Conservation (phyloP, 441 rosid species). For the Gossypium davidsonii region DNA sequence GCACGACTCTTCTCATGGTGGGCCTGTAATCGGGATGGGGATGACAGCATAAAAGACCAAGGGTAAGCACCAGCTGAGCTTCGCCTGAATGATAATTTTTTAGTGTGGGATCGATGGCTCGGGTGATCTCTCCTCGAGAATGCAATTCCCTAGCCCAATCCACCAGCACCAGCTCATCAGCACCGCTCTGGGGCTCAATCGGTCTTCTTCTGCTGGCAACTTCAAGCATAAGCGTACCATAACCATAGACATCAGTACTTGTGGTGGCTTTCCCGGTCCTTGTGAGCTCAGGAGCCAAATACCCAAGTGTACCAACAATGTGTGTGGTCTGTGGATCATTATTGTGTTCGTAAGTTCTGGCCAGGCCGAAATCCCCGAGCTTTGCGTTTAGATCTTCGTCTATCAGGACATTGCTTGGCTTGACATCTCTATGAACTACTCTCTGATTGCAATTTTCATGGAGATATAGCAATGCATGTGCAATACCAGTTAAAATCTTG, state of each 20-base stretch:
- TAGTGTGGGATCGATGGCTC: conserved; percentile 17
- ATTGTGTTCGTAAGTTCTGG: conserved; percentile 31
- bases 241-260: conserved; percentile 37
- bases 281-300: conserved; percentile 36
- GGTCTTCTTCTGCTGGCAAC: conserved; percentile 39
- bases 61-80: conserved; percentile 28
- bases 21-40: conserved; percentile 30
- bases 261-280: conserved; percentile 38
- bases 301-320: conserved; percentile 40
- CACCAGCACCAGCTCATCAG: conserved; percentile 20
- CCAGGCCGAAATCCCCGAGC: conserved; percentile 39
- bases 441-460: conserved; percentile 41
- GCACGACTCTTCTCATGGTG: conserved; percentile 20
- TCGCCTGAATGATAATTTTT: conserved; percentile 16
- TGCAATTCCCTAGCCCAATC: conserved; percentile 32
- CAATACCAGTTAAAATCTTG: conserved; percentile 34
- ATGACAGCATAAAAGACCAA: conserved; percentile 31
- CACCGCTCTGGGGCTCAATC: conserved; percentile 17
- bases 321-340: conserved; percentile 27
- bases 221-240: conserved; percentile 37
- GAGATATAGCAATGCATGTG: conserved; percentile 26
- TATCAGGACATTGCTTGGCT: conserved; percentile 32
- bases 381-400: conserved; percentile 29
- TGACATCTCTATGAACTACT: conserved; percentile 39
- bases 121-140: conserved; percentile 19